These are phyloP conservation scores for Ustilago sp. DNA, from an alignment of 1,284 basidiomycete species.

Conservation along the genomic window DNA sequence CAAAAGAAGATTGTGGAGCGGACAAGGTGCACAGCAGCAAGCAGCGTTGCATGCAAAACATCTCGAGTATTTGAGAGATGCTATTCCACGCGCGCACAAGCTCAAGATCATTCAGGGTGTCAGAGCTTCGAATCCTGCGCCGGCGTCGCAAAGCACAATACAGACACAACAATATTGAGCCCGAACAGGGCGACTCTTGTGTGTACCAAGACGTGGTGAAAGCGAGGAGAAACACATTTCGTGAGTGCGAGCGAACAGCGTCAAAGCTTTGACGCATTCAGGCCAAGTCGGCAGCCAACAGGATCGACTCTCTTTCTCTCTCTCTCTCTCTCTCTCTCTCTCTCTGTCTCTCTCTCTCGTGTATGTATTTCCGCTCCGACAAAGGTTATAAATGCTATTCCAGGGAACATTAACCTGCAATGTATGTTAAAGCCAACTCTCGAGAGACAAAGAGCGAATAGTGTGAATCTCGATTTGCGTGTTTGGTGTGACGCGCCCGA, in stretches of 20 bases:
- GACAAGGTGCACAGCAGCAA: conserved; percentile 84
- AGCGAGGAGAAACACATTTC: too few species aligned
- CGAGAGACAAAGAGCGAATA: background rate
- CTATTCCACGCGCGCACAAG: conserved; percentile 52
- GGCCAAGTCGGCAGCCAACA: too few species aligned
- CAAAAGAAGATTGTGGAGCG: conserved; percentile 83
- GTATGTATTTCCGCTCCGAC: too few species aligned
- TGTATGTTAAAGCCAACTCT: conserved; percentile 4
- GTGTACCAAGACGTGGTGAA: too few species aligned
- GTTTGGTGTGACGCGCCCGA: background rate
- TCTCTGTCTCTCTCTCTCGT: too few species aligned
- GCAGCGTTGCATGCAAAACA: conserved; percentile 86
- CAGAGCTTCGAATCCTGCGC: conserved; percentile 19
- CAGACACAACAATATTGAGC: background rate
- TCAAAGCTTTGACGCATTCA: too few species aligned
- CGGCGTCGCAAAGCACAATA: conserved; percentile 1
- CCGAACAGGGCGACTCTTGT: too few species aligned
- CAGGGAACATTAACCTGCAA: too few species aligned
- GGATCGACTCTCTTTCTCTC: too few species aligned
- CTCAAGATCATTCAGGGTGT: conserved; percentile 54
- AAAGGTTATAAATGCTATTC: too few species aligned
- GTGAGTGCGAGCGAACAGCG: too few species aligned
- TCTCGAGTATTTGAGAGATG: conserved; percentile 85
- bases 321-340: too few species aligned
- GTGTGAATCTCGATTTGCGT: background rate